Percentiles rank a stretch among this genome's conserved stretches.
Conservation (phyloP, 345 rosid species). For the Syzygium aromaticum region DNA sequence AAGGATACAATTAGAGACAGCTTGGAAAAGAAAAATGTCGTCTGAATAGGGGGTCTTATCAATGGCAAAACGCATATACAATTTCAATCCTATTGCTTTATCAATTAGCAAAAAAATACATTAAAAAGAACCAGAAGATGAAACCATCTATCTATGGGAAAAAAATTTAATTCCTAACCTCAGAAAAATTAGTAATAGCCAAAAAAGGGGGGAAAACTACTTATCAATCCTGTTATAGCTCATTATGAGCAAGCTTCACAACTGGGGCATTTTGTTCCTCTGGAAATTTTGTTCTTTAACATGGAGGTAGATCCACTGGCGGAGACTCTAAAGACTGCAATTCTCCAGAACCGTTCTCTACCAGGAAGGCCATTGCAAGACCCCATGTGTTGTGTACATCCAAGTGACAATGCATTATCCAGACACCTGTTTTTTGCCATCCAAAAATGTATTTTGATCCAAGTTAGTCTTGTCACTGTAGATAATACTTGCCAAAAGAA, state of each 20-base stretch:
- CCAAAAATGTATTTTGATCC: background rate
- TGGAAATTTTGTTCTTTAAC: conserved; percentile 11
- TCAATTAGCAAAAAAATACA: background rate
- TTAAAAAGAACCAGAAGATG: background rate
- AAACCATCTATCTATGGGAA: background rate
- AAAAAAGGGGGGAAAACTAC: background rate
- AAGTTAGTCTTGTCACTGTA: background rate
- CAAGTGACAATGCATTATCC: conserved; percentile 95
- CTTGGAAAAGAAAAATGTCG: background rate
- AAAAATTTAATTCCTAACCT: background rate
- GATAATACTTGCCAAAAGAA: background rate
- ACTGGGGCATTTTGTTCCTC: background rate
- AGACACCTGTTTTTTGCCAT: conserved; percentile 24
- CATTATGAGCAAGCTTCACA: background rate
- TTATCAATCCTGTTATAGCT: background rate
- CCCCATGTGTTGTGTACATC: conserved; percentile 93
- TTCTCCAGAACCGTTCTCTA: conserved; percentile 61
- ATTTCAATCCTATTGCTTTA: background rate
- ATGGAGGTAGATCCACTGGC: conserved; percentile 63
- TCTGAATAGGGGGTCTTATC: background rate
- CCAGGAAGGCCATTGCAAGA: conserved; percentile 76
- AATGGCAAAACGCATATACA: background rate
- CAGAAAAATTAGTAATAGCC: background rate
- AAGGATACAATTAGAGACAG: background rate
- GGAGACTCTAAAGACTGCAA: conserved; percentile 53